A percentile compares a stretch with the other conserved stretches of the same genome.
phyloP scores from a whole-genome alignment of 352 stramenopile species.

The Phytophthora palmivora region DNA sequence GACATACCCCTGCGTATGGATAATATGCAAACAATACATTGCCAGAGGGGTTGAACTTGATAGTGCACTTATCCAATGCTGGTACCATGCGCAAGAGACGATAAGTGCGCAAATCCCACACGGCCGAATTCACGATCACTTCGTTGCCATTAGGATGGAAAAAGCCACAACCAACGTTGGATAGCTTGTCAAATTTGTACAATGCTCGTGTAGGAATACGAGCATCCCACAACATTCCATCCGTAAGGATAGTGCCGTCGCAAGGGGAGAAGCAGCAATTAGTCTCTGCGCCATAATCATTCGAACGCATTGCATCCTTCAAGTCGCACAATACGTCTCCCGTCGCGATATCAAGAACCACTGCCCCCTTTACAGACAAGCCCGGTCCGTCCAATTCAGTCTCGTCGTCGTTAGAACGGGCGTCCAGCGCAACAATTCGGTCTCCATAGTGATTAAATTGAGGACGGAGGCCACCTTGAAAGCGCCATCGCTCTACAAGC shows the following conservation, averaged over 20 bases:
- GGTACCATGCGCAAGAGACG: slow-evolving; percentile 86
- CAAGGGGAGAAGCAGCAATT: slow-evolving; percentile 83
- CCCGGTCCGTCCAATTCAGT: slow-evolving; percentile 37
- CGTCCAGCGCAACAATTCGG: slow-evolving; percentile 72
- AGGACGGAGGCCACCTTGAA: slow-evolving; percentile 60
- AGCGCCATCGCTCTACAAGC: slow-evolving; percentile 65
- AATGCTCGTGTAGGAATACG: slow-evolving; percentile 72
- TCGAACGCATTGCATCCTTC: slow-evolving; percentile 67
- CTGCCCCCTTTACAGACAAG: slow-evolving; percentile 49
- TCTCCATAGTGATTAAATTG: slow-evolving; percentile 87
- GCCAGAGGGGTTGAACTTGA: slow-evolving; percentile 76
- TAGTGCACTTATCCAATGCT: slow-evolving; percentile 84
- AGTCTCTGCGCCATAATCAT: slow-evolving; percentile 78
- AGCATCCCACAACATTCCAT: slow-evolving; percentile 86
- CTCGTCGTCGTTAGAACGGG: slow-evolving; percentile 42
- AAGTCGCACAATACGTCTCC: slow-evolving; percentile 68
- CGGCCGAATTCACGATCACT: slow-evolving; percentile 88
- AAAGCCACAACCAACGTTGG: slow-evolving; percentile 81
- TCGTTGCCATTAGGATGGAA: slow-evolving; percentile 91
- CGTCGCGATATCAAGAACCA: slow-evolving; percentile 78
- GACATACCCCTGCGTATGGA: slow-evolving; percentile 67
- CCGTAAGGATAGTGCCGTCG: slow-evolving; percentile 78
- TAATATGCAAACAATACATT: slow-evolving; percentile 88
- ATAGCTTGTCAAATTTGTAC: slow-evolving; percentile 92
- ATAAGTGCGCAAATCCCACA: slow-evolving; percentile 92